Percentiles rank a stretch among this genome's conserved stretches.
Conservation (phyloP, 371 early-diverging fungal genomes). For the Mortierella sp. region DNA sequence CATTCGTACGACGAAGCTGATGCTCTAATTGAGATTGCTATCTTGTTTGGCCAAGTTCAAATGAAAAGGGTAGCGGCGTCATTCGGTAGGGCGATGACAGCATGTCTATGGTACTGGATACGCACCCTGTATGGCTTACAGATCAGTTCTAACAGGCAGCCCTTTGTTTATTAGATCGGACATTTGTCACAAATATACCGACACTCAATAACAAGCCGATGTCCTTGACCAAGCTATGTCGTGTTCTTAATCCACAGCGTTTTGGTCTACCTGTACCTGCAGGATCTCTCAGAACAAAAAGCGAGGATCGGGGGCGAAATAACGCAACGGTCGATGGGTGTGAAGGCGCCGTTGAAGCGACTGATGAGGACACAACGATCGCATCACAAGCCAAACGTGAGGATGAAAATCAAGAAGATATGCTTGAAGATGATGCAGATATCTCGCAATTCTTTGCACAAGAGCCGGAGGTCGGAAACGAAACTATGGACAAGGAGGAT, state of each 20-base stretch:
- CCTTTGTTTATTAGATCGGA: constrained; percentile 57
- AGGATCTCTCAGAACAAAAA: constrained; percentile 1
- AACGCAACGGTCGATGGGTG: not conserved
- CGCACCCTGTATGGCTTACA: not conserved
- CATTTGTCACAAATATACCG: constrained; percentile 68
- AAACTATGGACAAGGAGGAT: not conserved
- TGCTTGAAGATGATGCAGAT: too few species aligned
- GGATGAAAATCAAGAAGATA: too few species aligned
- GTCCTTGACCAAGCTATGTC: constrained; percentile 55
- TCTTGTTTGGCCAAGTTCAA: constrained; percentile 84
- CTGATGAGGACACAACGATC: too few species aligned
- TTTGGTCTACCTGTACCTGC: constrained; percentile 17
- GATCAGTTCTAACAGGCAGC: not conserved
- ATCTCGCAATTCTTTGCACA: too few species aligned
- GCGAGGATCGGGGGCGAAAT: not conserved
- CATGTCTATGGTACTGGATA: not conserved
- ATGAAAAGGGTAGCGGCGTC: constrained; percentile 79
- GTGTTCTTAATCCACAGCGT: constrained; percentile 54
- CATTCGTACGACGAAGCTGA: constrained; percentile 89
- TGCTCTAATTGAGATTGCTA: constrained; percentile 90
- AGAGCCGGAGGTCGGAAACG: too few species aligned
- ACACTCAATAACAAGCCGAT: constrained; percentile 59
- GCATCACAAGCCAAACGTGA: too few species aligned
- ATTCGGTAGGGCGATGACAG: constrained; percentile 58
- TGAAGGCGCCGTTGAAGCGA: not conserved